Evolutionary conservation across 257 asterid species (phyloP).

Genomic region (Striga asiatica): DNA sequence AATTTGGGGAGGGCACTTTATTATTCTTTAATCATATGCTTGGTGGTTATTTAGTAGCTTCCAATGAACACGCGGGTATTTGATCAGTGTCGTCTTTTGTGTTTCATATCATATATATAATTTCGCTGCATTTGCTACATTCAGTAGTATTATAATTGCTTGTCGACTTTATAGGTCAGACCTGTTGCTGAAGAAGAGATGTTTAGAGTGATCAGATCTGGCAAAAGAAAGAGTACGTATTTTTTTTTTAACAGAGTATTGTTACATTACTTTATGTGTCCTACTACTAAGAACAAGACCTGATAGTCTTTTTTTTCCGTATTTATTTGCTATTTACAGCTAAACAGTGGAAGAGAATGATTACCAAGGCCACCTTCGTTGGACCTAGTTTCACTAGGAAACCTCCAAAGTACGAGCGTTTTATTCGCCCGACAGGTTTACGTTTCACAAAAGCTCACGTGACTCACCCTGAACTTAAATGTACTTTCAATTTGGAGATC

Average conservation of each 20-base stretch:
- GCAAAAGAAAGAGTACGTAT: conserved; percentile 87
- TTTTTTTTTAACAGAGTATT: neutral
- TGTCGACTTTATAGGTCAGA: conserved; percentile 50
- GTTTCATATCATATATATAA: neutral
- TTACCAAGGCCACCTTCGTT: conserved; percentile 89
- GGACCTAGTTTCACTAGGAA: conserved; percentile 92
- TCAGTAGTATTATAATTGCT: neutral
- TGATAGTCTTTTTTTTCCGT: neutral
- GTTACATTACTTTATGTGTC: neutral
- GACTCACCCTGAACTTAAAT: conserved; percentile 92
- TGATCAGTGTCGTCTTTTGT: neutral
- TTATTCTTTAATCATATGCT: neutral
- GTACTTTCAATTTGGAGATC: conserved; percentile 87
- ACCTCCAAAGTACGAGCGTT: conserved; percentile 96
- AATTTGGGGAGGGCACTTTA: neutral
- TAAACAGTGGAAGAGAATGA: conserved; percentile 99
- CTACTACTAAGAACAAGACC: neutral
- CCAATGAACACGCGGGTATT: neutral
- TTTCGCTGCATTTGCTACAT: conserved; percentile 3
- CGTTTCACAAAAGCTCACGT: conserved; percentile 94
- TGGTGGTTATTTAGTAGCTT: neutral
- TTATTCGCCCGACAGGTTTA: conserved; percentile 79
- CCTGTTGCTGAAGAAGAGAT: conserved; percentile 99
- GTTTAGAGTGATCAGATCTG: conserved; percentile 90
- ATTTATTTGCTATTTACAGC: conserved; percentile 35